Conservation (phyloP, 495 filamentous ascomycete genomes). For the Talaromyces thailandensis region DNA sequence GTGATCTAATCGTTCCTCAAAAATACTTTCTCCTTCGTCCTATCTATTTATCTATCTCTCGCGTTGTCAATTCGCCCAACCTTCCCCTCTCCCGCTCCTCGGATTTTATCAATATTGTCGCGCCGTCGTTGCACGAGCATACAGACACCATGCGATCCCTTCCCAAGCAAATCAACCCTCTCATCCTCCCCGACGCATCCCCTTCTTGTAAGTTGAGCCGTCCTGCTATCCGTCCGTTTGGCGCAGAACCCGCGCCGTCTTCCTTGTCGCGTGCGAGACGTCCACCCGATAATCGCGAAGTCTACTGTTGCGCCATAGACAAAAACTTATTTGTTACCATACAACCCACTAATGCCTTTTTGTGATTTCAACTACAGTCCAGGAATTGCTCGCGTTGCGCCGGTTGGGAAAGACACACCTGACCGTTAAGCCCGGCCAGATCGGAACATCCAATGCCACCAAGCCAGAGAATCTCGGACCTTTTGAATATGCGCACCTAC, state of each 20-base stretch:
- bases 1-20: conserved; percentile 2
- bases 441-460: conserved; percentile 55
- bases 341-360: conserved; percentile 6
- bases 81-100: background rate
- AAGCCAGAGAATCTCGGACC: conserved; percentile 63
- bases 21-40: conserved; percentile 2
- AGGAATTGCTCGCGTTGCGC: conserved; percentile 73
- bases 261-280: conserved; percentile 3
- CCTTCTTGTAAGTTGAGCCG: conserved; percentile 44
- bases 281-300: background rate
- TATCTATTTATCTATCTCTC: conserved; percentile 4
- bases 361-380: conserved; percentile 49
- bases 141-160: conserved; percentile 55
- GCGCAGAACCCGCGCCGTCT: conserved; percentile 3
- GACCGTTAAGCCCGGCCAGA: conserved; percentile 61
- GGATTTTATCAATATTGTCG: background rate
- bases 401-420: conserved; percentile 88
- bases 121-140: background rate
- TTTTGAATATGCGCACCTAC: conserved; percentile 94
- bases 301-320: background rate
- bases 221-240: conserved; percentile 19
- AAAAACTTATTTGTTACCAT: background rate
- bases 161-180: conserved; percentile 65
- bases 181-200: conserved; percentile 64
- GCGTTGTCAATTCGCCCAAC: conserved; percentile 4